These are phyloP conservation scores for Alternaria ventricosa DNA, from an alignment of 2,329 filamentous ascomycete genomes.

Conservation along the genomic window DNA sequence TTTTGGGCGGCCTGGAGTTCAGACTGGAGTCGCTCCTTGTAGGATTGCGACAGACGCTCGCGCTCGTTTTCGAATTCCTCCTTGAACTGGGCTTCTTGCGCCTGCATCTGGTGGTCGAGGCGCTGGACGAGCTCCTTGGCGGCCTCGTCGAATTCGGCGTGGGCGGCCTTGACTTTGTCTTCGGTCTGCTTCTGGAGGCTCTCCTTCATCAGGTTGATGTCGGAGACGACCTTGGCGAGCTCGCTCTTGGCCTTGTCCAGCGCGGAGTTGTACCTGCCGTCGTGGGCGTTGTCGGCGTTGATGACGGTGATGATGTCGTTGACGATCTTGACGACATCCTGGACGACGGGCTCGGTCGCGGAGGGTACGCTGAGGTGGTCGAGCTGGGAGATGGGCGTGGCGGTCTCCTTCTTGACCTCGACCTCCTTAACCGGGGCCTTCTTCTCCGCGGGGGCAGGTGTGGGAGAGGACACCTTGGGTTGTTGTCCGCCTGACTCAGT, in stretches of 20 bases:
- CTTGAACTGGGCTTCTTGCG: conserved; percentile 82
- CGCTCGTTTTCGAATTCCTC: conserved; percentile 90
- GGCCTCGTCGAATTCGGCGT: conserved; percentile 83
- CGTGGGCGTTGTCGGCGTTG: conserved; percentile 78
- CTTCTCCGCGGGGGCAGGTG: conserved; percentile 19
- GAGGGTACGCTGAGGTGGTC: conserved; percentile 78
- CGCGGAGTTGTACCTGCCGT: conserved; percentile 76
- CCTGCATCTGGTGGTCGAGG: conserved; percentile 82
- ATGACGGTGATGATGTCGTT: conserved; percentile 95
- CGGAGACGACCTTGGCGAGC: conserved; percentile 75
- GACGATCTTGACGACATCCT: conserved; percentile 91
- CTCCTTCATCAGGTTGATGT: conserved; percentile 77
- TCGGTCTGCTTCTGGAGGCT: conserved; percentile 74
- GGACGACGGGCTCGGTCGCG: conserved; percentile 84
- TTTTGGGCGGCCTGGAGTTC: conserved; percentile 81
- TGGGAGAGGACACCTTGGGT: conserved; percentile 36
- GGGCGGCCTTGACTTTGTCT: conserved; percentile 72
- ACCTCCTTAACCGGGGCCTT: conserved; percentile 26
- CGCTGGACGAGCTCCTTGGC: conserved; percentile 86
- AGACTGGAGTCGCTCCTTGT: conserved; percentile 78
- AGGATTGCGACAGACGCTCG: conserved; percentile 75
- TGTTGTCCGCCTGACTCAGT: conserved; percentile 11
- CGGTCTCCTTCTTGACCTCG: conserved; percentile 27
- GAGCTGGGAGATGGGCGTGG: conserved; percentile 62
- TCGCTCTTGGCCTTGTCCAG: conserved; percentile 87